phyloP scores from a whole-genome alignment of 1,139 yeast species.

The Lodderomyces metapsilosis region DNA sequence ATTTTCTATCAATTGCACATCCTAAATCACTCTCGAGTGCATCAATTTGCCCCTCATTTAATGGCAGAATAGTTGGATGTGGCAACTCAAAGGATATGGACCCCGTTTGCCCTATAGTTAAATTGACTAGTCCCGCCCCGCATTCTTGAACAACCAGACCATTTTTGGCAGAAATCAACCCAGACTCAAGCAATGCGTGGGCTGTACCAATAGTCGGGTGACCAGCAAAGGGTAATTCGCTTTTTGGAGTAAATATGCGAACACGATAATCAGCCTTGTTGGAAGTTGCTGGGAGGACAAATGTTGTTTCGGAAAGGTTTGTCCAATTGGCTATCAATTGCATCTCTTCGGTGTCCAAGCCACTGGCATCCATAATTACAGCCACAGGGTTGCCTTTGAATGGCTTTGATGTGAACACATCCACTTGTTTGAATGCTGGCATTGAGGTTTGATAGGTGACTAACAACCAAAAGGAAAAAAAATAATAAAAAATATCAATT shows the following conservation, averaged over 20 bases:
- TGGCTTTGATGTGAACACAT: conserved; percentile 44
- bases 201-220: conserved; percentile 59
- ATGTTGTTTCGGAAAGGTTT: conserved; percentile 56
- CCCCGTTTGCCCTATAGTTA: conserved; percentile 18
- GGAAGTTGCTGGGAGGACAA: conserved; percentile 37
- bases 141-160: conserved; percentile 42
- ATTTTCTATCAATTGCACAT: conserved; percentile 10
- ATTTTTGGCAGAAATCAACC: conserved; percentile 20
- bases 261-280: conserved; percentile 42
- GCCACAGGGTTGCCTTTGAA: conserved; percentile 58
- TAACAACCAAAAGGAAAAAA: background rate
- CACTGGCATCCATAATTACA: conserved; percentile 39
- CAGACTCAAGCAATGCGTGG: conserved; percentile 38
- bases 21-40: conserved; percentile 14
- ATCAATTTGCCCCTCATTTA: conserved; percentile 16
- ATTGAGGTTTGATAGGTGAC: conserved; percentile 5
- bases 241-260: conserved; percentile 45
- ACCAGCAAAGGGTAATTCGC: conserved; percentile 59
- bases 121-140: conserved; percentile 39
- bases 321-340: conserved; percentile 54
- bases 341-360: conserved; percentile 34
- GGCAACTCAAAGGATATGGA: conserved; percentile 17
- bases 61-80: conserved; percentile 25
- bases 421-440: conserved; percentile 45
- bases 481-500: background rate